A percentile compares a stretch with the other conserved stretches of the same genome.
Conservation (phyloP, 345 rosid genomes). For the Fremontodendron californicum region DNA sequence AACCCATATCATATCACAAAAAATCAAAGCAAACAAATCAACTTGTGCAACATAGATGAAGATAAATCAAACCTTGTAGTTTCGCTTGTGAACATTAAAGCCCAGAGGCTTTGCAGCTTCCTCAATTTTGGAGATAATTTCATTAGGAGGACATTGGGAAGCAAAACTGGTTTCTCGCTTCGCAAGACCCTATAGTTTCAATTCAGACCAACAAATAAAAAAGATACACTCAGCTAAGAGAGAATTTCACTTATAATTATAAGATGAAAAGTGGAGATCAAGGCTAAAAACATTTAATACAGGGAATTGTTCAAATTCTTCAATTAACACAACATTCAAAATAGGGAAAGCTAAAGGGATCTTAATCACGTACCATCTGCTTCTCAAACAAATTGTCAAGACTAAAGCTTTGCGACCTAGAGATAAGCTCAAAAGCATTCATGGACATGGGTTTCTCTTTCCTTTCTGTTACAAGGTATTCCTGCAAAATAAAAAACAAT, state of each 20-base stretch:
- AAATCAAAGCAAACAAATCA: not conserved
- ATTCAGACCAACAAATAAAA: conserved; percentile 9
- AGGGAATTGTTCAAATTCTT: not conserved
- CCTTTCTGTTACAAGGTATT: conserved; percentile 67
- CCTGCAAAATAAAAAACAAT: conserved; percentile 40
- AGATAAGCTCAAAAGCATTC: conserved; percentile 95
- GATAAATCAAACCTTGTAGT: conserved; percentile 62
- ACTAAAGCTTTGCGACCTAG: conserved; percentile 65
- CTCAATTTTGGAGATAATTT: conserved; percentile 83
- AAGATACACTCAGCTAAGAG: conserved; percentile 1
- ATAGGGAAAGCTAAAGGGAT: not conserved
- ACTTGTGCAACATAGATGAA: not conserved
- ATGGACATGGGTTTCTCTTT: conserved; percentile 80
- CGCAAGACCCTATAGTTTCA: conserved; percentile 47
- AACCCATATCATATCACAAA: not conserved
- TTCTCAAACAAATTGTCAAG: conserved; percentile 83
- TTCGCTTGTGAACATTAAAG: conserved; percentile 69
- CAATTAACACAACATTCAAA: not conserved
- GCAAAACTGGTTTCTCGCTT: conserved; percentile 87
- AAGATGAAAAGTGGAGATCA: conserved; percentile 4
- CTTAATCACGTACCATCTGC: conserved; percentile 38
- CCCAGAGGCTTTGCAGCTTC: conserved; percentile 96
- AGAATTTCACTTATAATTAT: not conserved
- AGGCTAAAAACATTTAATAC: not conserved
- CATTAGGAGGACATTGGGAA: conserved; percentile 69